Conservation (phyloP, 2,329 filamentous ascomycete genomes). For the Epichloe typhina region DNA sequence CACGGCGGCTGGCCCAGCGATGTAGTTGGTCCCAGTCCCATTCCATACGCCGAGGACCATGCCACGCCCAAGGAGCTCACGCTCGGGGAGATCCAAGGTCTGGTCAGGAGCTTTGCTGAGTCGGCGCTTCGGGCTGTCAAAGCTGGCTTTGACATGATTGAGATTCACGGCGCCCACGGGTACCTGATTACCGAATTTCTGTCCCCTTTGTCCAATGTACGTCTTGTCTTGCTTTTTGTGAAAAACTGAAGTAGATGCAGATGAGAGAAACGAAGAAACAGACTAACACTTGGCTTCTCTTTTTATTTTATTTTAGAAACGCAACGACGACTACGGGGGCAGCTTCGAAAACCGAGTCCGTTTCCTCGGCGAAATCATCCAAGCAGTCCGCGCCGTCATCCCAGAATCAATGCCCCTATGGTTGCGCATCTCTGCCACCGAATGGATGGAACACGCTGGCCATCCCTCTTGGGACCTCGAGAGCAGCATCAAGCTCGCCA, state of each 20-base stretch:
- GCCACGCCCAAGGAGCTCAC: slow-evolving; percentile 49
- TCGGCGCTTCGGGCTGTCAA: slow-evolving; percentile 41
- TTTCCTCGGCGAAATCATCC: slow-evolving; percentile 43
- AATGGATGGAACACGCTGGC: slow-evolving; percentile 48
- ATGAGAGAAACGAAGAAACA: too few species aligned
- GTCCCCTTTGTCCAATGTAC: slow-evolving; percentile 15
- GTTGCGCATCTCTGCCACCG: slow-evolving; percentile 57
- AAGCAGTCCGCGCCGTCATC: slow-evolving; percentile 47
- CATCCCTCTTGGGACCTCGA: neutral
- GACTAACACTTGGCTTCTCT: too few species aligned
- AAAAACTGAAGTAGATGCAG: too few species aligned
- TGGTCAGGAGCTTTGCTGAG: slow-evolving; percentile 44
- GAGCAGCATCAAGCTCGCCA: slow-evolving; percentile 47
- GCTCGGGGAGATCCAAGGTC: slow-evolving; percentile 45
- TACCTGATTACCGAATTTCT: slow-evolving; percentile 49
- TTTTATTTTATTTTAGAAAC: slow-evolving; percentile 8
- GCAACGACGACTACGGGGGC: slow-evolving; percentile 38
- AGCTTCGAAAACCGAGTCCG: slow-evolving; percentile 33
- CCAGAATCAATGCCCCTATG: slow-evolving; percentile 58
- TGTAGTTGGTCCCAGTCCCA: slow-evolving; percentile 35
- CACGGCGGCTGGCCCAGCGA: slow-evolving; percentile 44
- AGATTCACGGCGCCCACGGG: slow-evolving; percentile 41
- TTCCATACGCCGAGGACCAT: slow-evolving; percentile 43
- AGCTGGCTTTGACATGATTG: slow-evolving; percentile 29
- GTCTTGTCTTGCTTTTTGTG: too few species aligned